A percentile compares a stretch with the other conserved stretches of the same genome.
These are phyloP conservation scores for Aurantiochytrium sp. DNA, from an alignment of 108 stramenopile species.

Conservation along the genomic window DNA sequence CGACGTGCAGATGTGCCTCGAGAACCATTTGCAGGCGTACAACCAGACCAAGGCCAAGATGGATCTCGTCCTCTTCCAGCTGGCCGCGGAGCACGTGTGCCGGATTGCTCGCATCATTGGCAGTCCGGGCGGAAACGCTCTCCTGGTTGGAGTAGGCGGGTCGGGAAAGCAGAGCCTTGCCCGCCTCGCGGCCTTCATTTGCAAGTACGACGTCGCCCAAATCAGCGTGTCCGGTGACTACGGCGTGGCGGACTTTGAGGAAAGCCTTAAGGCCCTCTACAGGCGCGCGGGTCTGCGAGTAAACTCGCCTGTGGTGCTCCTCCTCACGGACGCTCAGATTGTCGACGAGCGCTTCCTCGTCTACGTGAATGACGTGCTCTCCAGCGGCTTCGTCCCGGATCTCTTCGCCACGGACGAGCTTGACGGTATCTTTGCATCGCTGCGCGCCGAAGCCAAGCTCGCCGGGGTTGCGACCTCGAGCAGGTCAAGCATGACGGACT, in stretches of 20 bases:
- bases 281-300: slow-evolving; percentile 44
- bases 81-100: slow-evolving; percentile 45
- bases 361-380: slow-evolving; percentile 51
- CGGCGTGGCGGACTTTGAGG: slow-evolving; percentile 48
- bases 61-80: slow-evolving; percentile 45
- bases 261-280: slow-evolving; percentile 56
- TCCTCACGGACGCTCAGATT: slow-evolving; percentile 62
- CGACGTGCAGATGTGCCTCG: slow-evolving; percentile 11
- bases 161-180: slow-evolving; percentile 50
- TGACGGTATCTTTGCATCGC: slow-evolving; percentile 44
- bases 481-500: slow-evolving; percentile 45
- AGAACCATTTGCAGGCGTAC: slow-evolving; percentile 34
- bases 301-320: slow-evolving; percentile 38
- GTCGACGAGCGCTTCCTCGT: slow-evolving; percentile 60
- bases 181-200: slow-evolving; percentile 54
- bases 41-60: slow-evolving; percentile 42
- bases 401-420: slow-evolving; percentile 50
- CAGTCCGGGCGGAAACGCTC: slow-evolving; percentile 44
- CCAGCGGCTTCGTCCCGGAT: slow-evolving; percentile 49
- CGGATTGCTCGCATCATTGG: slow-evolving; percentile 46
- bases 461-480: slow-evolving; percentile 46
- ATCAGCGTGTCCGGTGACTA: slow-evolving; percentile 50
- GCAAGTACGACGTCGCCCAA: slow-evolving; percentile 40
- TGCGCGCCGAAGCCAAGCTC: slow-evolving; percentile 42
- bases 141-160: slow-evolving; percentile 52